Evolutionary conservation across 805 yeast genomes (phyloP), one percentile per base, ranked within the genome.

Genomic region (Lipomyces chichibuensis): DNA sequence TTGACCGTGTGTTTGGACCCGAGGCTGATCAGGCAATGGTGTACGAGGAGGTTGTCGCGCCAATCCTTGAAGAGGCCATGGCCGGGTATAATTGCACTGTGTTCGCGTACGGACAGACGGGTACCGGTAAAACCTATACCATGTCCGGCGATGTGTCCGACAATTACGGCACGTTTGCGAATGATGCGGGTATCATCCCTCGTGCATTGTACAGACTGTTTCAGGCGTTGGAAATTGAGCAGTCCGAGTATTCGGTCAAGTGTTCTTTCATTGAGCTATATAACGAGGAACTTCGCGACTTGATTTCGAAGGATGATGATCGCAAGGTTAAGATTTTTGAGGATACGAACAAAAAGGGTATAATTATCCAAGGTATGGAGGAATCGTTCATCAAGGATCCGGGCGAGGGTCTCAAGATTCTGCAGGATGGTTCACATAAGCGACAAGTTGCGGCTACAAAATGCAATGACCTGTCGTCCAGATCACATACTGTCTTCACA

Each of bases 1-100:
- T 92, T 60, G 97, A 92, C 76, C 87, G 86, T 63, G 95, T 90
- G 0, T 91, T 89, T 77, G 97, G 96, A 0, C 88, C 96, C 0
- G 88, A 86, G 68, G 87, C 94, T 2, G 92, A 87, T 72, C 97
- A 92, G 77, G 79, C 81, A 56, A 79, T 82, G 51, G 76, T 92
- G 0, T 92, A 88, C 72, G 85, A 87, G 27, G 84, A 84, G 32
- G 88, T 88, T 23, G 96, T 93, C 0, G 79, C 83, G 39, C 88
- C 88, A 13, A 77, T 87, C 63, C 82, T 88, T 59, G 82, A 83
- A 32, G 97, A 93, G 43, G 84, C 92, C 66, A 78, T 92, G 65
- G 79, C 83, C 62, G 98, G 98, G 0, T 88, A 87, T 74, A 90
- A 90, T 75, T 91, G 92, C 33, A 85, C 94, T 0, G 85, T 91